phyloP scores from a whole-genome alignment of 805 yeast species.

The Sugiyamaella valdiviana region DNA sequence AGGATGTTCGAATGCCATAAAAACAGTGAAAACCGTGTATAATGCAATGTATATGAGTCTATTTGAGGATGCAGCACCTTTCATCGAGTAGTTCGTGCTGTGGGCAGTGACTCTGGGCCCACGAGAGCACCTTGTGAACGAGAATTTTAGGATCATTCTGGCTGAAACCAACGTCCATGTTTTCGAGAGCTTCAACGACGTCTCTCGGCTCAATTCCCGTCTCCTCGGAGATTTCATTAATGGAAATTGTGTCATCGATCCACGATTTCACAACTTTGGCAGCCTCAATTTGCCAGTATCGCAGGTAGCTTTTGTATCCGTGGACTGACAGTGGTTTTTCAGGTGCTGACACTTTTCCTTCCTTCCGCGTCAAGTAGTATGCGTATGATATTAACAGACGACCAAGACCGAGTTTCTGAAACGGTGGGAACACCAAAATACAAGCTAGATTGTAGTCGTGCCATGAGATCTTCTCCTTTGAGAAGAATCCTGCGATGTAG shows the following conservation, averaged over 20 bases:
- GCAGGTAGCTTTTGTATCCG: slow-evolving; percentile 66
- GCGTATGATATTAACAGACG: slow-evolving; percentile 76
- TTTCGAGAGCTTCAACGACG: slow-evolving; percentile 27
- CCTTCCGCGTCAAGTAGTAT: slow-evolving; percentile 62
- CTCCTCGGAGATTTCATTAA: slow-evolving; percentile 23
- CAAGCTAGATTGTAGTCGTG: slow-evolving; percentile 86
- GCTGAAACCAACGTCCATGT: slow-evolving; percentile 23
- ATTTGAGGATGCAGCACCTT: slow-evolving; percentile 1
- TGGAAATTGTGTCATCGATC: slow-evolving; percentile 16
- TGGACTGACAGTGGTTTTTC: slow-evolving; percentile 83
- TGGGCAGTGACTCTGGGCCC: background rate
- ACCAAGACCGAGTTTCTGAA: slow-evolving; percentile 73
- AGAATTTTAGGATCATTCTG: background rate
- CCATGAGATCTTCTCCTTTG: slow-evolving; percentile 72
- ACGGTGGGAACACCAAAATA: slow-evolving; percentile 87
- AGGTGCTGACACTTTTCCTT: slow-evolving; percentile 72
- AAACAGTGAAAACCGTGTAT: background rate
- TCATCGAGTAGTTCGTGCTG: background rate
- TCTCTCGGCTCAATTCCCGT: slow-evolving; percentile 35
- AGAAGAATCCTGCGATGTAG: slow-evolving; percentile 83
- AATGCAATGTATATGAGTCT: background rate
- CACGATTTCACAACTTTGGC: slow-evolving; percentile 25
- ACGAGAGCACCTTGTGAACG: background rate
- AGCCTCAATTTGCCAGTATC: slow-evolving; percentile 64
- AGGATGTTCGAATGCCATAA: slow-evolving; percentile 24